A percentile compares a stretch with the other conserved stretches of the same genome.
Conservation (phyloP, 73 alveolate genomes). For the Paramecium sexaurelia region DNA sequence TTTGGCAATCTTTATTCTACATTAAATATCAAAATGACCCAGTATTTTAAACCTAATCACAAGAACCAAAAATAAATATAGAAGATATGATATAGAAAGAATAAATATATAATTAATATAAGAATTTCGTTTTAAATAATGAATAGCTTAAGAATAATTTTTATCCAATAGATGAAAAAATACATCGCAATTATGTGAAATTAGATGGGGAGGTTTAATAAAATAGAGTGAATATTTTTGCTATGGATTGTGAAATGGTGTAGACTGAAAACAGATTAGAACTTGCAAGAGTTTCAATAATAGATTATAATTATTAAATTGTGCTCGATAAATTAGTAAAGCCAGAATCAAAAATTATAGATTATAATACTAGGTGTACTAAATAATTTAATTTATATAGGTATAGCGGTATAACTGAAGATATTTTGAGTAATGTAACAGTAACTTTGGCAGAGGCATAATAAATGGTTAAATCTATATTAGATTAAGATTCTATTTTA, state of each 20-base stretch:
- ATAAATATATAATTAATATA: background rate
- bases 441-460: constrained; percentile 71
- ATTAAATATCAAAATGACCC: constrained; percentile 14
- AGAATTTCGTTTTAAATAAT: background rate
- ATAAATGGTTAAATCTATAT: constrained; percentile 3
- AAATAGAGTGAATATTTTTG: constrained; percentile 64
- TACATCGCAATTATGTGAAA: background rate
- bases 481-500: constrained; percentile 59
- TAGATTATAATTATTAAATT: constrained; percentile 82
- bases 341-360: constrained; percentile 75
- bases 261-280: constrained; percentile 67
- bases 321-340: constrained; percentile 75
- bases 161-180: constrained; percentile 53
- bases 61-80: background rate
- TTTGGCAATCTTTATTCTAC: constrained; percentile 59
- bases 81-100: background rate
- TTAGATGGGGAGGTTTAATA: background rate
- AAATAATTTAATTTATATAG: background rate
- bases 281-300: constrained; percentile 83
- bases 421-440: constrained; percentile 73
- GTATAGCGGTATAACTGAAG: constrained; percentile 81
- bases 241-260: constrained; percentile 92
- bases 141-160: constrained; percentile 6
- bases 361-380: constrained; percentile 78
- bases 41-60: background rate